Percentiles rank a stretch among this genome's conserved stretches.
phyloP scores from a whole-genome alignment of 192 early-diverging fungal genomes.

The Phycomyces nitens region DNA sequence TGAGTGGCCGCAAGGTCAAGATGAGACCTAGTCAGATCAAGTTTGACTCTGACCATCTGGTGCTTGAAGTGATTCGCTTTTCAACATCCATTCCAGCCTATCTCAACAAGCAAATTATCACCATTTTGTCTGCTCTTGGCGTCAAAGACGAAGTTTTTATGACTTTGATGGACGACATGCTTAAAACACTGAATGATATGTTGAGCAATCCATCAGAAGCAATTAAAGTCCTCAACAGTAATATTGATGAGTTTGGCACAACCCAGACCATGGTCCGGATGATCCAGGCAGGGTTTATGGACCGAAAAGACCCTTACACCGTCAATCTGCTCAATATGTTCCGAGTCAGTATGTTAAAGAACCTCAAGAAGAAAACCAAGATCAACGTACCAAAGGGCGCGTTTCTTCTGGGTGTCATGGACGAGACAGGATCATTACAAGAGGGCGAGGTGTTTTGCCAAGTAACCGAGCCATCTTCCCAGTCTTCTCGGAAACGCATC shows the following conservation, averaged over 20 bases:
- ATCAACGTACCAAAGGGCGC: slow-evolving; percentile 51
- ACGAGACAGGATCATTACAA: slow-evolving; percentile 41
- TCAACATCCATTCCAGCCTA: slow-evolving; percentile 49
- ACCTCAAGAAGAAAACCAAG: slow-evolving; percentile 50
- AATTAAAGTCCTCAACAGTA: slow-evolving; percentile 30
- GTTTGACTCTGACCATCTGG: slow-evolving; percentile 46
- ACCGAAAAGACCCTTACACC: slow-evolving; percentile 40
- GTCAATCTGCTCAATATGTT: slow-evolving; percentile 43
- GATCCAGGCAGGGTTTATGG: slow-evolving; percentile 47
- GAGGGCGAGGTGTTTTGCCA: slow-evolving; percentile 54
- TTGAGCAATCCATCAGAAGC: slow-evolving; percentile 35
- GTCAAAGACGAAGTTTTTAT: slow-evolving; percentile 56
- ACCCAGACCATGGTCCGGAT: slow-evolving; percentile 37
- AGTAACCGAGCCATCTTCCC: slow-evolving; percentile 24
- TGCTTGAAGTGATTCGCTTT: slow-evolving; percentile 57
- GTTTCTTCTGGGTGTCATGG: slow-evolving; percentile 53
- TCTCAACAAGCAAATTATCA: slow-evolving; percentile 66
- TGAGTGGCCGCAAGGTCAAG: slow-evolving; percentile 36
- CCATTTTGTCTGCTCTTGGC: slow-evolving; percentile 52
- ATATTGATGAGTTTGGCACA: slow-evolving; percentile 45
- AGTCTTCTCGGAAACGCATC: slow-evolving; percentile 16
- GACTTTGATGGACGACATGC: slow-evolving; percentile 41
- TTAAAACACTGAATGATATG: slow-evolving; percentile 36
- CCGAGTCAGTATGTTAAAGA: slow-evolving; percentile 40
- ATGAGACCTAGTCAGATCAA: slow-evolving; percentile 58